phyloP scores from a whole-genome alignment of 768 basidiomycete genomes.

The Russula dissimulans region DNA sequence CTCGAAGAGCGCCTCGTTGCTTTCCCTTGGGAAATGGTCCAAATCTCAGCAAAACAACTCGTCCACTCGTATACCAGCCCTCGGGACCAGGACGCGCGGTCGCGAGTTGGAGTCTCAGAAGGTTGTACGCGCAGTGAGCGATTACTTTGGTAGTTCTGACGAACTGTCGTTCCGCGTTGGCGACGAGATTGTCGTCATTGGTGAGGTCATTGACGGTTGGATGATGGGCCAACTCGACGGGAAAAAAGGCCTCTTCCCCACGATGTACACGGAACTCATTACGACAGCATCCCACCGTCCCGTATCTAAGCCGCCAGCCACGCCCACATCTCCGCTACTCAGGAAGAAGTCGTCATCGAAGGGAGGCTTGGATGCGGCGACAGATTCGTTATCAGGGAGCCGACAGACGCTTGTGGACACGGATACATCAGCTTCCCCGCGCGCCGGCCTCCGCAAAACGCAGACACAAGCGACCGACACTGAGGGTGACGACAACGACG shows the following conservation, averaged over 20 bases:
- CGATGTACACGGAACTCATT: constrained; percentile 53
- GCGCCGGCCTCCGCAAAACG: constrained; percentile 35
- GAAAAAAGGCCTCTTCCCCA: constrained; percentile 72
- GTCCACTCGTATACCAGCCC: constrained; percentile 6
- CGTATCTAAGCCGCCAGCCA: constrained; percentile 23
- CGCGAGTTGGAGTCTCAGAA: constrained; percentile 19
- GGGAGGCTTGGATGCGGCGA: not conserved
- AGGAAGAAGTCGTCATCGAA: constrained; percentile 10
- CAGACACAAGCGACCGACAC: constrained; percentile 23
- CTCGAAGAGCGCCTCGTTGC: constrained; percentile 7
- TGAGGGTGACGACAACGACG: constrained; percentile 29
- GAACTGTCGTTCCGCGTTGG: constrained; percentile 71
- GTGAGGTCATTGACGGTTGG: constrained; percentile 84
- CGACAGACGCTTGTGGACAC: constrained; percentile 16
- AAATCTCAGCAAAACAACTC: constrained; percentile 8
- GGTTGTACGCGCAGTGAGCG: constrained; percentile 60
- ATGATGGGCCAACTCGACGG: constrained; percentile 78
- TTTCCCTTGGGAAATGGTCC: constrained; percentile 16
- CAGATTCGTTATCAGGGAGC: constrained; percentile 10
- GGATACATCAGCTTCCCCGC: constrained; percentile 37
- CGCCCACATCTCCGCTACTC: not conserved
- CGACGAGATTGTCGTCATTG: constrained; percentile 64
- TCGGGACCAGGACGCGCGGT: constrained; percentile 30
- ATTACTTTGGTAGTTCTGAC: constrained; percentile 66
- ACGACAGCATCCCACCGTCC: constrained; percentile 26